Conservation (phyloP, 495 filamentous ascomycete species). For the Penicillium arizonense region DNA sequence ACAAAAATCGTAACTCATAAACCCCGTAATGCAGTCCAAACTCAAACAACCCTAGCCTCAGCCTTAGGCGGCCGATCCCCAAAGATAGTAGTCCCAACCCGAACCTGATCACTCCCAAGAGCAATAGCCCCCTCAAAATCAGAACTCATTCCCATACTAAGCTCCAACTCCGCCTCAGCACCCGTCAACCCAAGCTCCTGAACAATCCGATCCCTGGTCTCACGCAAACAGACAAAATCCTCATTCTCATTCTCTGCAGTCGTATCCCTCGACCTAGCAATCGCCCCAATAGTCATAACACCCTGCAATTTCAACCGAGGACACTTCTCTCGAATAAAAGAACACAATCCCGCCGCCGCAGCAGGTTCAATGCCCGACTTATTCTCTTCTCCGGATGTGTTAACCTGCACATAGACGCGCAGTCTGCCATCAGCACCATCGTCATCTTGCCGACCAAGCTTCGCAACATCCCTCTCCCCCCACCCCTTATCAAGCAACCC, state of each 20-base stretch:
- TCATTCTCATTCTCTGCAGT: conserved; percentile 80
- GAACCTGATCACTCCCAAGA: conserved; percentile 85
- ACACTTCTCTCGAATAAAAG: conserved; percentile 65
- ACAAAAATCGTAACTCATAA: conserved; percentile 16
- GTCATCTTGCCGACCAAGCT: neutral
- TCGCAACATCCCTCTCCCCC: conserved; percentile 40
- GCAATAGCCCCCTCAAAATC: conserved; percentile 90
- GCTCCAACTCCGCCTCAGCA: conserved; percentile 48
- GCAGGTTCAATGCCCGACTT: conserved; percentile 78
- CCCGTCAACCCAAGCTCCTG: conserved; percentile 44
- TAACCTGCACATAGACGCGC: conserved; percentile 86
- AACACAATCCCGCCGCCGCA: conserved; percentile 57
- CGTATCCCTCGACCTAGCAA: conserved; percentile 72
- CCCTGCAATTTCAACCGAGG: conserved; percentile 72
- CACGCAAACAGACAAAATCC: conserved; percentile 71
- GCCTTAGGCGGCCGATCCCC: conserved; percentile 72
- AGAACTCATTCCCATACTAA: conserved; percentile 86
- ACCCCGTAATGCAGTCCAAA: neutral
- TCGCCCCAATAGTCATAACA: conserved; percentile 95
- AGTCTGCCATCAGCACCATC: conserved; percentile 36
- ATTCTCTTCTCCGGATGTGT: conserved; percentile 83
- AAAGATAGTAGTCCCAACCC: conserved; percentile 94
- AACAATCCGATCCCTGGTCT: conserved; percentile 65
- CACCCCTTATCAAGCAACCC: conserved; percentile 75
- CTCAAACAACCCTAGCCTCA: conserved; percentile 54